These are phyloP conservation scores for Pichia pseudocactophila DNA, from an alignment of 805 yeast species.

Conservation along the genomic window DNA sequence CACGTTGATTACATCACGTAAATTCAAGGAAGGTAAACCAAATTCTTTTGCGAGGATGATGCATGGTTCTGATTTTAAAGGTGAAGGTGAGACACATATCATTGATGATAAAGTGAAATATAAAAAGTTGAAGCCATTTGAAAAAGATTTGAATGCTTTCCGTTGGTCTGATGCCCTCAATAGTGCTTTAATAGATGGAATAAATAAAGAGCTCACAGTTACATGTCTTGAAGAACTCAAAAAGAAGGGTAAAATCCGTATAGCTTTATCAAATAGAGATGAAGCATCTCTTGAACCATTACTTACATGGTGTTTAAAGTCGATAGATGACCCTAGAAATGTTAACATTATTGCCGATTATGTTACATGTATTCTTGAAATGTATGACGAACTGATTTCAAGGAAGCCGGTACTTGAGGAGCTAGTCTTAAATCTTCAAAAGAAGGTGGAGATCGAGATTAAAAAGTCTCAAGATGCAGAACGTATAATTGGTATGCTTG, in stretches of 20 bases:
- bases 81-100: constrained; percentile 74
- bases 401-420: constrained; percentile 72
- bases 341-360: constrained; percentile 58
- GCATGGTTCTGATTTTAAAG: constrained; percentile 85
- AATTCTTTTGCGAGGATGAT: constrained; percentile 71
- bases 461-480: constrained; percentile 79
- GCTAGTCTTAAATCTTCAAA: constrained; percentile 49
- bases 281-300: constrained; percentile 76
- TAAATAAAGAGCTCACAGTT: constrained; percentile 69
- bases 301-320: constrained; percentile 70
- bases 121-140: constrained; percentile 73
- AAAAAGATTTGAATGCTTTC: constrained; percentile 76
- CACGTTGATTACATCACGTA: constrained; percentile 20
- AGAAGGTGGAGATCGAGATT: constrained; percentile 59
- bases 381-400: constrained; percentile 69
- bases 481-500: constrained; percentile 88
- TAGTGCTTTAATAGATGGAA: constrained; percentile 60
- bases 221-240: constrained; percentile 82
- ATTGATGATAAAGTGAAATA: constrained; percentile 46
- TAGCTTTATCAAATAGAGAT: constrained; percentile 75
- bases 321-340: constrained; percentile 72
- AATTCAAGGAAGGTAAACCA: constrained; percentile 35
- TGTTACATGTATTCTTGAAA: constrained; percentile 55
- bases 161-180: constrained; percentile 92
- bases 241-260: constrained; percentile 78